Base-by-base conservation (phyloP, 2,329 filamentous ascomycete species). In the Leptographium radiaticola region DNA sequence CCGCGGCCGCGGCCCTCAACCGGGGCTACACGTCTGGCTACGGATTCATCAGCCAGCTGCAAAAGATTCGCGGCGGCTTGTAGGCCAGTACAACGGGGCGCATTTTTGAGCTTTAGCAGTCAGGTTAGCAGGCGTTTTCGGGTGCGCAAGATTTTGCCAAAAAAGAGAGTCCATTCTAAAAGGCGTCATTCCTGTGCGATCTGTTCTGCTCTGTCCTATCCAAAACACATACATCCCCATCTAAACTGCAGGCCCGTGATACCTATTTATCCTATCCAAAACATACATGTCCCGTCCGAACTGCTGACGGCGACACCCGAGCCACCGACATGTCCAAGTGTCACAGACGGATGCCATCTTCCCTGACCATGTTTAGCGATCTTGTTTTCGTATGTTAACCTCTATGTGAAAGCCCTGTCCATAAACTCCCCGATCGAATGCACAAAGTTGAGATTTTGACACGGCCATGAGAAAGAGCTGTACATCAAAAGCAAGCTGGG, bases 1-100 rank as follows among this genome's bases (percentile, higher is more conserved):
- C 43, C 13, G n/a, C 33, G 9, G 42, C 46, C 2, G 20, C 51
- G 11, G 16, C 46, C 31, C 55, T 13, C 51, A 68, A 63, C 53
- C 75, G 70, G 61, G 65, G 70, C 3, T 67, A 70, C 51, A 66
- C 70, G 0, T 73, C 75, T 1, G 77, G 76, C 0, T 82, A 81
- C 62, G 77, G 79, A 6, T 67, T 83, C 52, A 81, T 83, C 59
- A 82, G 75, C 65, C 80, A 83, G 64, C 65, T 82, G 56, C 79
- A 82, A 65, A 80, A 79, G 65, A 70, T 83, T 55, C 71, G 79
- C 51, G 74, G 71, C 43, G 78, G 77, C 1, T 61, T 80, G 53
- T 76, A 62, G 30, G 45, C 10, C 6, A 36, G n/a, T 16, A 36
- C 45, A 34, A 7, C 4, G 30, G 30, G 12, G 20, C 6, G 20